Evolutionary conservation across 441 rosid genomes (phyloP).

Genomic region (Francoa sonchifolia): DNA sequence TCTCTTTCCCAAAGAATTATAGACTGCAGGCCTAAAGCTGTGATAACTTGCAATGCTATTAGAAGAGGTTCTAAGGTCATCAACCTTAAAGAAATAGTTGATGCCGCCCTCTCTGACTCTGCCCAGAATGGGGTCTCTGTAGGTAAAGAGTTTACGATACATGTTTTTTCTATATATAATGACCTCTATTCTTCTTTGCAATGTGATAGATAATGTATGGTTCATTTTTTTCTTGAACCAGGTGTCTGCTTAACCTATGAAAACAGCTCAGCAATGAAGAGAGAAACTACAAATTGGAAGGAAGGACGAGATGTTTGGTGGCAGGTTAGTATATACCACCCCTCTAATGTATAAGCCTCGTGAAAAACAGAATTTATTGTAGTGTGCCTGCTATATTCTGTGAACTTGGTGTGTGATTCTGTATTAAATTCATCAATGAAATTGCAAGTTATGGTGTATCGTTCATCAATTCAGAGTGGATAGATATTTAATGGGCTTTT

Average conservation of each 20-base stretch:
- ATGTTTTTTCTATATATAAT: constrained; percentile 3
- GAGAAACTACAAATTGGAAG: constrained; percentile 75
- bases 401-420: neutral
- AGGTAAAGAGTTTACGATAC: constrained; percentile 31
- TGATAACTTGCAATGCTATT: constrained; percentile 90
- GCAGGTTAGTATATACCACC: constrained; percentile 43
- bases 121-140: constrained; percentile 53
- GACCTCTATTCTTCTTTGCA: too few species aligned
- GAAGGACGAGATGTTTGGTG: constrained; percentile 86
- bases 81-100: constrained; percentile 84
- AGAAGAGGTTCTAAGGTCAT: constrained; percentile 85
- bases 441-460: constrained; percentile 1
- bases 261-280: constrained; percentile 51
- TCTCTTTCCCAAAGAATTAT: constrained; percentile 79
- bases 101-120: constrained; percentile 59
- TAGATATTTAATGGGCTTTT: too few species aligned
- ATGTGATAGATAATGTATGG: too few species aligned
- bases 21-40: constrained; percentile 83
- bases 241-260: constrained; percentile 76
- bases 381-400: neutral
- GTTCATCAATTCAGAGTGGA: constrained; percentile 5
- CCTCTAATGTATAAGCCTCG: neutral
- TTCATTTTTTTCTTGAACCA: constrained; percentile 20
- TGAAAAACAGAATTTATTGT: constrained; percentile 3
- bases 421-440: neutral